Conservation (phyloP, 495 filamentous ascomycete genomes). For the Xylaria grammica region DNA sequence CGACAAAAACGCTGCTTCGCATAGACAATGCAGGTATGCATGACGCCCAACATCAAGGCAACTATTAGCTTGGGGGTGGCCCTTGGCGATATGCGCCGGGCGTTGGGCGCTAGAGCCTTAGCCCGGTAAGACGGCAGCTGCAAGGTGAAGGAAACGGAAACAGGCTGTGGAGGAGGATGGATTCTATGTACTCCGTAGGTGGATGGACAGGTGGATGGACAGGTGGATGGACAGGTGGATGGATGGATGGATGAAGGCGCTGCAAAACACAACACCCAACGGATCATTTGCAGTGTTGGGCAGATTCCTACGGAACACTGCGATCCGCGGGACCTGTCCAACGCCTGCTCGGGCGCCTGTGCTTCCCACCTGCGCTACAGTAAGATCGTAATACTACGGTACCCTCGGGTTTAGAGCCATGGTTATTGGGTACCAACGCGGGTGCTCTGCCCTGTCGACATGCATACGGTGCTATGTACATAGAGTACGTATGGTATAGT, state of each 20-base stretch:
- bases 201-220: background rate
- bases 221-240: too few species aligned
- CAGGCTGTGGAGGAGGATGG: background rate
- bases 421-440: constrained; percentile 23
- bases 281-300: background rate
- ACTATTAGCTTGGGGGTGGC: background rate
- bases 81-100: constrained; percentile 6
- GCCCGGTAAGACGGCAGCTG: constrained; percentile 18
- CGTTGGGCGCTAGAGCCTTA: constrained; percentile 12
- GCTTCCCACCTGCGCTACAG: too few species aligned
- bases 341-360: too few species aligned
- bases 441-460: background rate
- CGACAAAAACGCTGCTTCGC: background rate
- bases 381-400: constrained; percentile 2
- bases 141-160: constrained; percentile 22
- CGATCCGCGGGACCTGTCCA: constrained; percentile 5
- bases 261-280: background rate
- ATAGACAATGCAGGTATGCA: constrained; percentile 16
- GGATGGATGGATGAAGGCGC: background rate
- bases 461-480: background rate
- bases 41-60: constrained; percentile 9
- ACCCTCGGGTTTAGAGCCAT: background rate
- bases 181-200: too few species aligned
- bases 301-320: background rate
- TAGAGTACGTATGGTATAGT: too few species aligned